phyloP scores from a whole-genome alignment of 2,329 filamentous ascomycete genomes.

The Gaeumannomyces sp. region DNA sequence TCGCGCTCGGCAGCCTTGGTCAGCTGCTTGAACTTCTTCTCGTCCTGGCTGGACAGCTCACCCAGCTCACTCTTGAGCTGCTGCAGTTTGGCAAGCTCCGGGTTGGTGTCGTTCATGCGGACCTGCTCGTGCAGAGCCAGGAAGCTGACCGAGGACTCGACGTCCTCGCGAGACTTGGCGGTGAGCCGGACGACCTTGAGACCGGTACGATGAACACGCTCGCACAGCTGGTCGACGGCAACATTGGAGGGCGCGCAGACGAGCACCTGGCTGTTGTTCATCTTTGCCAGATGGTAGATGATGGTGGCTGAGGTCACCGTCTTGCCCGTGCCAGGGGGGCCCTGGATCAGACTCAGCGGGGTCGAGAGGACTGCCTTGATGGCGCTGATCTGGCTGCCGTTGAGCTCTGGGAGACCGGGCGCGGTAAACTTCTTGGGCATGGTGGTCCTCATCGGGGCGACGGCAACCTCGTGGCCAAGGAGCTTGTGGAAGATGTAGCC shows the following conservation, averaged over 20 bases:
- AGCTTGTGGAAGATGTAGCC: conserved; percentile 98
- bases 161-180: conserved; percentile 97
- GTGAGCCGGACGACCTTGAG: conserved; percentile 96
- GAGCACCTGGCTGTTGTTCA: conserved; percentile 88
- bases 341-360: conserved; percentile 91
- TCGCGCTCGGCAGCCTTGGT: conserved; percentile 91
- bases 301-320: conserved; percentile 98
- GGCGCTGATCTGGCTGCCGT: conserved; percentile 90
- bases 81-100: conserved; percentile 84
- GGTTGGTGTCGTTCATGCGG: conserved; percentile 93
- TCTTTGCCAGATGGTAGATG: conserved; percentile 94
- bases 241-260: conserved; percentile 98
- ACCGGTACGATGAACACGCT: conserved; percentile 89
- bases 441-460: conserved; percentile 90
- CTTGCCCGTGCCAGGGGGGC: conserved; percentile 94
- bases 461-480: conserved; percentile 88
- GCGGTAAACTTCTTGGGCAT: conserved; percentile 97
- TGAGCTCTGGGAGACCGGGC: conserved; percentile 87
- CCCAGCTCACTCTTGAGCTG: conserved; percentile 88
- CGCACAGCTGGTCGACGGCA: conserved; percentile 94
- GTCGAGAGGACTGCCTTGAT: conserved; percentile 94
- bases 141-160: conserved; percentile 96
- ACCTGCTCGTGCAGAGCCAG: conserved; percentile 95
- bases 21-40: conserved; percentile 97
- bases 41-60: conserved; percentile 88